A percentile compares a stretch with the other conserved stretches of the same genome.
phyloP scores from a whole-genome alignment of 768 basidiomycete species.

The Pisolithus sp. region DNA sequence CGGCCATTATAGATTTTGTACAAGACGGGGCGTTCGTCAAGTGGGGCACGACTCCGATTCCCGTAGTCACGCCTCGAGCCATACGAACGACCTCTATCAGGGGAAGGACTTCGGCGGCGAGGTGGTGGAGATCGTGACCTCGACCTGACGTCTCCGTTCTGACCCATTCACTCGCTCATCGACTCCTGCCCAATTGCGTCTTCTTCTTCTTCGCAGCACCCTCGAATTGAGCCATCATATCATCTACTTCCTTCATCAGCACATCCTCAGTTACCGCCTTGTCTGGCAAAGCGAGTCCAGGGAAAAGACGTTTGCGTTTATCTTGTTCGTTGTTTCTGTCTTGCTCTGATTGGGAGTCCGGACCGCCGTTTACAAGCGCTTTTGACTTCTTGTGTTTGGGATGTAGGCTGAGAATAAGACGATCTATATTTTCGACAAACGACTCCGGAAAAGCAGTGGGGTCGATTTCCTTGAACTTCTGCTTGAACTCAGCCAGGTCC shows the following conservation, averaged over 20 bases:
- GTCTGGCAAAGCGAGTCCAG: constrained; percentile 81
- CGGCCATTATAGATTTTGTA: constrained; percentile 94
- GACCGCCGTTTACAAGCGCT: constrained; percentile 32
- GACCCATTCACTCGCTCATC: constrained; percentile 53
- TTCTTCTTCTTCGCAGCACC: constrained; percentile 62
- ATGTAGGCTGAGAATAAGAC: constrained; percentile 89
- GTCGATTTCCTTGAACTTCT: constrained; percentile 66
- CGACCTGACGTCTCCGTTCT: constrained; percentile 46
- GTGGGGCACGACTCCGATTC: constrained; percentile 28
- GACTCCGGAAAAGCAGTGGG: constrained; percentile 79
- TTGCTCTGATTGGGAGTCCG: constrained; percentile 22
- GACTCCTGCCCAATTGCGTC: constrained; percentile 32
- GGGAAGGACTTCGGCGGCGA: constrained; percentile 50
- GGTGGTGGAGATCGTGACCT: constrained; percentile 42
- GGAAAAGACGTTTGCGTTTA: constrained; percentile 80
- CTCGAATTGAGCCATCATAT: constrained; percentile 74
- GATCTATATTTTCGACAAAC: constrained; percentile 88
- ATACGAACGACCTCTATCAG: constrained; percentile 48
- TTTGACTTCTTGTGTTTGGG: constrained; percentile 78
- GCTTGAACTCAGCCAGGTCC: constrained; percentile 74
- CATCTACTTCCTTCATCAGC: constrained; percentile 83
- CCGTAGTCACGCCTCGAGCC: constrained; percentile 36
- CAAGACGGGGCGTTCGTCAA: constrained; percentile 81
- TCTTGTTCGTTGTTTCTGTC: constrained; percentile 50
- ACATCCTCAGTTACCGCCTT: constrained; percentile 66